Conservation (phyloP, 2,329 filamentous ascomycete species). For the Paraphoma chrysanthemicola region DNA sequence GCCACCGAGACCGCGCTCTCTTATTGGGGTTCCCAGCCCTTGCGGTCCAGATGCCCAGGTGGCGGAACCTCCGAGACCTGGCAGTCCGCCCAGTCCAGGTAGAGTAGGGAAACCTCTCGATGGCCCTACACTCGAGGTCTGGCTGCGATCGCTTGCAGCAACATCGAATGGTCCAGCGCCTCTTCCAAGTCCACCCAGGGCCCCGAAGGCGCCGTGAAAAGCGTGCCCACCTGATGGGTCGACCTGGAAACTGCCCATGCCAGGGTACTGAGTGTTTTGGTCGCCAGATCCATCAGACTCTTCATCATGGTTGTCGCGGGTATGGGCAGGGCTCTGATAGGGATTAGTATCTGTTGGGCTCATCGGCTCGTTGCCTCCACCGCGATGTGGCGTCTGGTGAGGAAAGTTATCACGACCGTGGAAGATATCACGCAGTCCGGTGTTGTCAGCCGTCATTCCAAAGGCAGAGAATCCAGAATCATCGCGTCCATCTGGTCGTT, state of each 20-base stretch:
- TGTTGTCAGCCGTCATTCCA: conserved; percentile 65
- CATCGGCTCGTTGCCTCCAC: conserved; percentile 69
- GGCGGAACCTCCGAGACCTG: conserved; percentile 64
- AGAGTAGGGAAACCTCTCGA: conserved; percentile 72
- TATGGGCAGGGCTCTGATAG: conserved; percentile 86
- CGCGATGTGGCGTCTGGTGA: conserved; percentile 61
- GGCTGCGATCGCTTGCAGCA: conserved; percentile 85
- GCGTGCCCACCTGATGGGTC: conserved; percentile 52
- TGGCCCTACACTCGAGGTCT: conserved; percentile 86
- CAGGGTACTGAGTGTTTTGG: conserved; percentile 58
- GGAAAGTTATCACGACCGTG: conserved; percentile 64
- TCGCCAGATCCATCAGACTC: conserved; percentile 64
- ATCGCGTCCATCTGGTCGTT: conserved; percentile 61
- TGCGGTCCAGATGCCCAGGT: conserved; percentile 71
- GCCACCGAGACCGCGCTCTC: conserved; percentile 64
- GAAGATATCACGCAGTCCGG: conserved; percentile 64
- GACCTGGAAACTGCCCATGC: conserved; percentile 61
- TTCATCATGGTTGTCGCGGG: conserved; percentile 70
- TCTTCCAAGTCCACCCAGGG: conserved; percentile 61
- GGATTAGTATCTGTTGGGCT: conserved; percentile 97
- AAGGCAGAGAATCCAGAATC: conserved; percentile 67
- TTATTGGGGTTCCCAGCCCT: conserved; percentile 75
- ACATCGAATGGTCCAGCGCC: conserved; percentile 53
- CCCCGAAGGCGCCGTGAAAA: conserved; percentile 59
- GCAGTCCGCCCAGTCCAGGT: conserved; percentile 65